A percentile compares a stretch with the other conserved stretches of the same genome.
phyloP scores from a whole-genome alignment of 1,284 basidiomycete genomes.

The Lentinula novae-zelandiae region DNA sequence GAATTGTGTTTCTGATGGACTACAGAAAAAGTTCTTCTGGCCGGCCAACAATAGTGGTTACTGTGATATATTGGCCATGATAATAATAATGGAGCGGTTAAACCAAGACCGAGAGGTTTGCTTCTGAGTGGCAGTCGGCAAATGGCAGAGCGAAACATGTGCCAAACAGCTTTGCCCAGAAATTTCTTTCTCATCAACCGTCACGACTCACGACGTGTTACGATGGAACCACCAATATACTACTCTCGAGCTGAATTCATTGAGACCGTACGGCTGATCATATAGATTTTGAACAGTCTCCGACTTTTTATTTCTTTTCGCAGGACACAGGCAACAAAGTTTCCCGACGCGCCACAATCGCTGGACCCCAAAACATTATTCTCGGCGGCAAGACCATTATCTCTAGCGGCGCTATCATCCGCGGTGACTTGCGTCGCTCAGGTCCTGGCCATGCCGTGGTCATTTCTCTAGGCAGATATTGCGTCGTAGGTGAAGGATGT shows the following conservation, averaged over 20 bases:
- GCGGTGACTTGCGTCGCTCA: conserved; percentile 83
- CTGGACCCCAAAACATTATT: conserved; percentile 95
- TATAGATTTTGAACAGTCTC: conserved; percentile 1
- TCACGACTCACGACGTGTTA: background rate
- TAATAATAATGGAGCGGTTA: background rate
- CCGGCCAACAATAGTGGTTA: no score
- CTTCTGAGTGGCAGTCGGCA: conserved; percentile 4
- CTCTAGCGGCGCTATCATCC: conserved; percentile 81
- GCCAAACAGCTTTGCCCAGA: background rate
- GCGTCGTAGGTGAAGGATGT: conserved; percentile 84
- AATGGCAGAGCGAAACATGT: conserved; percentile 13
- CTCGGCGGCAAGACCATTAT: conserved; percentile 98
- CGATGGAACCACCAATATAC: conserved; percentile 70
- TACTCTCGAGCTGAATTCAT: conserved; percentile 78
- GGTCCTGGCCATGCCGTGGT: conserved; percentile 89
- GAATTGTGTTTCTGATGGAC: background rate
- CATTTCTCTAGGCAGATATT: conserved; percentile 91
- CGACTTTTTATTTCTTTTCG: conserved; percentile 17
- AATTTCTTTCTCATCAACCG: background rate
- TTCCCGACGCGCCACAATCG: conserved; percentile 88
- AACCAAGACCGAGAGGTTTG: background rate
- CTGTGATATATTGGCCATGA: background rate
- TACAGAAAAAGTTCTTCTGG: background rate
- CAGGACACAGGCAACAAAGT: conserved; percentile 90
- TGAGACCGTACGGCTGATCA: conserved; percentile 56